Conservation (phyloP, 1,139 yeast genomes). For the Candida neerlandica region DNA sequence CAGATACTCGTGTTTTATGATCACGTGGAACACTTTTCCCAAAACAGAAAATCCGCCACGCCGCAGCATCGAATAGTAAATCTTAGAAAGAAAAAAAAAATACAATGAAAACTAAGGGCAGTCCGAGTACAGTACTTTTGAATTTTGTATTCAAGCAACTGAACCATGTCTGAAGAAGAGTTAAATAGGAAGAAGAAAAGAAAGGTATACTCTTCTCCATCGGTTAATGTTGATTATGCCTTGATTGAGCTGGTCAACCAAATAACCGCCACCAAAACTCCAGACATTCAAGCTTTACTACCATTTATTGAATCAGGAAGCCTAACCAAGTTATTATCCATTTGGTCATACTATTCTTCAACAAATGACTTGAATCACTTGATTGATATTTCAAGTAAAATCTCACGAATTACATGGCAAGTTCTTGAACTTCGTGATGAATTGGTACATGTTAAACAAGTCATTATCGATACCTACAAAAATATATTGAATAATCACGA, state of each 20-base stretch:
- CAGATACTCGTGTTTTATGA: too few species aligned
- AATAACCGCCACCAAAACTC: conserved; percentile 10
- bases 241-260: conserved; percentile 16
- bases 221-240: conserved; percentile 18
- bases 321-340: conserved; percentile 25
- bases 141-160: neutral
- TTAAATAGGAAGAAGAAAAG: conserved; percentile 8
- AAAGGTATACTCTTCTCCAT: conserved; percentile 12
- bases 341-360: conserved; percentile 67
- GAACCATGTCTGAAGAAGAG: conserved; percentile 2
- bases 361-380: conserved; percentile 61
- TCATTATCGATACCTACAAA: conserved; percentile 36
- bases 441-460: conserved; percentile 10
- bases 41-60: neutral
- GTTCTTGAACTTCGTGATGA: conserved; percentile 16
- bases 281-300: conserved; percentile 14
- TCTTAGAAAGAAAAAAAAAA: conserved; percentile 9
- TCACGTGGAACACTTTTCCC: neutral
- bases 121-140: too few species aligned
- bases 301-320: conserved; percentile 18
- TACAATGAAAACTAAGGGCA: too few species aligned
- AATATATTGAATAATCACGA: conserved; percentile 55
- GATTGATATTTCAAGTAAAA: conserved; percentile 39
- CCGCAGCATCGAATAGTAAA: conserved; percentile 2
- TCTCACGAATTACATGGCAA: conserved; percentile 28